Conservation (phyloP, 371 early-diverging fungal genomes). For the Chytridium lagenaria region DNA sequence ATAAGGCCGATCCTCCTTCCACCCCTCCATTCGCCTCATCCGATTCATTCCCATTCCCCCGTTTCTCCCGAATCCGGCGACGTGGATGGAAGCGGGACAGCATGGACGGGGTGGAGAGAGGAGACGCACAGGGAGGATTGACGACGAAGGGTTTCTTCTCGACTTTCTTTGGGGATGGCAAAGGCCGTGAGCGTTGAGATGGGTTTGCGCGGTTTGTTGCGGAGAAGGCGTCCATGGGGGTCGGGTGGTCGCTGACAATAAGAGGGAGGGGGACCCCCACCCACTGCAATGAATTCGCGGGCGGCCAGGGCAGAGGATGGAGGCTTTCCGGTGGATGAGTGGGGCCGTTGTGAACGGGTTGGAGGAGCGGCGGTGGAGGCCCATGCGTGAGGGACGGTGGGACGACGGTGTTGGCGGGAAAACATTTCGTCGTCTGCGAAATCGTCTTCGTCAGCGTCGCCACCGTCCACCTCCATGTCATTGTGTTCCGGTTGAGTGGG, state of each 20-base stretch:
- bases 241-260: too few species aligned
- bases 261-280: too few species aligned
- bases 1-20: constrained; percentile 40
- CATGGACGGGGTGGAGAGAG: not conserved
- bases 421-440: not conserved
- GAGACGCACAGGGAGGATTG: not conserved
- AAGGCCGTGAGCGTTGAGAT: not conserved
- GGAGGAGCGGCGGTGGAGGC: not conserved
- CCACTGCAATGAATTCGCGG: not conserved
- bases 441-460: not conserved
- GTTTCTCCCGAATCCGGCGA: not conserved
- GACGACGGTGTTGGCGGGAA: too few species aligned
- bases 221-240: not conserved
- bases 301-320: not conserved
- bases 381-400: too few species aligned
- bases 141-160: not conserved
- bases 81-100: not conserved
- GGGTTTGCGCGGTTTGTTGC: not conserved
- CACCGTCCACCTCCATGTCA: not conserved
- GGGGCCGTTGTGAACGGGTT: not conserved
- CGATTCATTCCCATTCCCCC: constrained; percentile 4
- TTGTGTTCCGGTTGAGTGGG: not conserved
- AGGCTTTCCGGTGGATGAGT: not conserved
- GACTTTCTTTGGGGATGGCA: not conserved
- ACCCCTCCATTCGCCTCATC: constrained; percentile 3